A percentile compares a stretch with the other conserved stretches of the same genome.
These are phyloP conservation scores for Xerocomellus amylosporus DNA, from an alignment of 768 basidiomycete species.

Conservation along the genomic window DNA sequence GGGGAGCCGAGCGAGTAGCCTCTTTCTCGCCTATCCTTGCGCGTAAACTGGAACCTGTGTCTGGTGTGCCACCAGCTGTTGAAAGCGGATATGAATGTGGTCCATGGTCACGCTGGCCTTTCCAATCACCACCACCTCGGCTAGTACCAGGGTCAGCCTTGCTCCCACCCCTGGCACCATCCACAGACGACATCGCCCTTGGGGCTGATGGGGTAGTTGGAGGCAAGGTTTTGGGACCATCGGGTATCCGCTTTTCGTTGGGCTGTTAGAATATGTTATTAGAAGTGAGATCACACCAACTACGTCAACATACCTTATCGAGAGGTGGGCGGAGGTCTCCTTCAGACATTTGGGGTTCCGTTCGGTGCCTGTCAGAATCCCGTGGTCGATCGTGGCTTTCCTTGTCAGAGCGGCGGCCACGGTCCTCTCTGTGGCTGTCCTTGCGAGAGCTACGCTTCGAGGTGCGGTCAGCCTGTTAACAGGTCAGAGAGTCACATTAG, in stretches of 20 bases:
- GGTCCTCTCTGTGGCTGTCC: slow-evolving; percentile 74
- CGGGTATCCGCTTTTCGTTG: slow-evolving; percentile 54
- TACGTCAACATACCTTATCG: slow-evolving; percentile 55
- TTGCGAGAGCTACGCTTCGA: slow-evolving; percentile 82
- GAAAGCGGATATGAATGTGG: slow-evolving; percentile 24
- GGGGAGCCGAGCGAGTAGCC: slow-evolving; percentile 37
- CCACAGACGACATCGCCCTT: slow-evolving; percentile 61
- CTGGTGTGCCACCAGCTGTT: slow-evolving; percentile 17
- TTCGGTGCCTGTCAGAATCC: slow-evolving; percentile 65
- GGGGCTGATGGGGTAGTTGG: slow-evolving; percentile 67
- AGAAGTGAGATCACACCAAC: slow-evolving; percentile 1
- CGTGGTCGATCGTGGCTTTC: slow-evolving; percentile 64
- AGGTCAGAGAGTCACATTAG: slow-evolving; percentile 10
- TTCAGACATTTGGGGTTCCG: slow-evolving; percentile 58
- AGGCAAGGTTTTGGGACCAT: slow-evolving; percentile 53
- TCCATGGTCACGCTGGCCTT: slow-evolving; percentile 37
- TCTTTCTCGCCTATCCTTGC: slow-evolving; percentile 67
- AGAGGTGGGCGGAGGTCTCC: slow-evolving; percentile 46
- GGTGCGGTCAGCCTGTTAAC: slow-evolving; percentile 60
- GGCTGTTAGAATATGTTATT: slow-evolving; percentile 31
- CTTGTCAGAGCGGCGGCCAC: slow-evolving; percentile 66
- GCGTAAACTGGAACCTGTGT: slow-evolving; percentile 40
- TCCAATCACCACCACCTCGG: slow-evolving; percentile 51
- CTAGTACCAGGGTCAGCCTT: slow-evolving; percentile 40
- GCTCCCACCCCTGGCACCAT: slow-evolving; percentile 36